Conservation (phyloP, 352 stramenopile genomes). For the Poterioochromonas sp. region DNA sequence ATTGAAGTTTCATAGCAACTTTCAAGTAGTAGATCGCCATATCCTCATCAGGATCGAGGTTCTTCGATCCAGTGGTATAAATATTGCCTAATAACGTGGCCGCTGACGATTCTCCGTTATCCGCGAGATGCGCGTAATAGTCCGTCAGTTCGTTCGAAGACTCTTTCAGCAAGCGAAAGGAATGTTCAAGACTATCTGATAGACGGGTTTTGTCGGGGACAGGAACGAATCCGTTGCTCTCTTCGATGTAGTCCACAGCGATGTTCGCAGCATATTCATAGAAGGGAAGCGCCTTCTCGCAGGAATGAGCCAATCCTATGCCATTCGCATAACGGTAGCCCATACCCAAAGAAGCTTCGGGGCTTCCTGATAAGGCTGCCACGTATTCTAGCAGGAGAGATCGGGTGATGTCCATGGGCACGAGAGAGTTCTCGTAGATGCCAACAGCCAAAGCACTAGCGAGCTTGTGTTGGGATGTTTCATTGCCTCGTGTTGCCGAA, state of each 20-base stretch:
- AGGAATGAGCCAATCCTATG: constrained; percentile 61
- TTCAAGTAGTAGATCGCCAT: constrained; percentile 58
- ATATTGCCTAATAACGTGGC: constrained; percentile 69
- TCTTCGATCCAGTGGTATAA: constrained; percentile 65
- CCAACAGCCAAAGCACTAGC: background rate
- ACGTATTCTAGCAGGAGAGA: constrained; percentile 72
- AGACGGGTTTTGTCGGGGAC: constrained; percentile 36
- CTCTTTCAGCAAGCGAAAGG: constrained; percentile 44
- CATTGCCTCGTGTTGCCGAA: background rate
- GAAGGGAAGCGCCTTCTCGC: constrained; percentile 67
- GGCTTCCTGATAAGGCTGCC: constrained; percentile 57
- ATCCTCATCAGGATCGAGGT: constrained; percentile 59
- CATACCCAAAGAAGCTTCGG: constrained; percentile 60
- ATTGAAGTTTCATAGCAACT: constrained; percentile 59
- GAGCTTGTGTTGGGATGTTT: constrained; percentile 5
- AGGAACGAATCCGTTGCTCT: constrained; percentile 46
- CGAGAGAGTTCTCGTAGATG: background rate
- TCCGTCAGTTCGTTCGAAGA: constrained; percentile 44
- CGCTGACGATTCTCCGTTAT: constrained; percentile 68
- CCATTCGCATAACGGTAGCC: constrained; percentile 65
- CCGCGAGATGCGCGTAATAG: constrained; percentile 74
- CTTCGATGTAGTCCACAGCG: constrained; percentile 56
- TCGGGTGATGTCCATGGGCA: constrained; percentile 1
- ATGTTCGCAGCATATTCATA: constrained; percentile 69
- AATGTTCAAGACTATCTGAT: background rate